A percentile compares a stretch with the other conserved stretches of the same genome.
phyloP scores from a whole-genome alignment of 1,284 basidiomycete genomes.

The Irpex rosettiformis region DNA sequence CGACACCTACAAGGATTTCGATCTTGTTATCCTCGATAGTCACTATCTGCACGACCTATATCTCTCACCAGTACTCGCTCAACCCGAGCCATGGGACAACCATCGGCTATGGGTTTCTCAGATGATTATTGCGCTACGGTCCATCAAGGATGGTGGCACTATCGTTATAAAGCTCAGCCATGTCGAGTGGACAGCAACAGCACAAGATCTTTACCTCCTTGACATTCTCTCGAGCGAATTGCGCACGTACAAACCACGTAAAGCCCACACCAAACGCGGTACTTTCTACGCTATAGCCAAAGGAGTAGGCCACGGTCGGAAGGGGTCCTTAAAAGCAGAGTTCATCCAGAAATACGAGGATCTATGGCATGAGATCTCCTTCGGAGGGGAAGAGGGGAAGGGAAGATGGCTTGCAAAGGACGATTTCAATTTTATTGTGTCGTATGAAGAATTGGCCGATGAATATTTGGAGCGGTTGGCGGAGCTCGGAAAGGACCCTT shows the following conservation, averaged over 20 bases:
- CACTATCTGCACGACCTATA: slow-evolving; percentile 28
- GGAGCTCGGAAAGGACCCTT: slow-evolving; percentile 14
- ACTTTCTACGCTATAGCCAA: slow-evolving; percentile 32
- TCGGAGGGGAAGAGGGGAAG: slow-evolving; percentile 7
- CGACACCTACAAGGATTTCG: slow-evolving; percentile 6
- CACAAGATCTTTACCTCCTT: slow-evolving; percentile 30
- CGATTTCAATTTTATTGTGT: slow-evolving; percentile 17
- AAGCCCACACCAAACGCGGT: slow-evolving; percentile 27
- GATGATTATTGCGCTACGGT: slow-evolving; percentile 28
- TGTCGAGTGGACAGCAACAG: slow-evolving; percentile 26
- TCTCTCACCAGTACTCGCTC: not conserved
- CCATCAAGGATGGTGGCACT: slow-evolving; percentile 27
- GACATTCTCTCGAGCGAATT: slow-evolving; percentile 28
- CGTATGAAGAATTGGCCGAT: slow-evolving; percentile 11
- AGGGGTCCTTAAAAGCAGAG: slow-evolving; percentile 1
- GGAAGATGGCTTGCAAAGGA: slow-evolving; percentile 4
- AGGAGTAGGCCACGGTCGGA: slow-evolving; percentile 17
- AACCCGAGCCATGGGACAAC: slow-evolving; percentile 14
- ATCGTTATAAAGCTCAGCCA: slow-evolving; percentile 32
- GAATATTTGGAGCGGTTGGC: slow-evolving; percentile 14
- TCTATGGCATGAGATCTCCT: slow-evolving; percentile 16
- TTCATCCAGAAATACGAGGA: slow-evolving; percentile 12
- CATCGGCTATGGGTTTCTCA: slow-evolving; percentile 30
- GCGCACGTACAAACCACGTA: slow-evolving; percentile 29
- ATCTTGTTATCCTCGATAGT: slow-evolving; percentile 33